phyloP scores from a whole-genome alignment of 2,329 filamentous ascomycete species.

The Fusarium chlamydosporum region DNA sequence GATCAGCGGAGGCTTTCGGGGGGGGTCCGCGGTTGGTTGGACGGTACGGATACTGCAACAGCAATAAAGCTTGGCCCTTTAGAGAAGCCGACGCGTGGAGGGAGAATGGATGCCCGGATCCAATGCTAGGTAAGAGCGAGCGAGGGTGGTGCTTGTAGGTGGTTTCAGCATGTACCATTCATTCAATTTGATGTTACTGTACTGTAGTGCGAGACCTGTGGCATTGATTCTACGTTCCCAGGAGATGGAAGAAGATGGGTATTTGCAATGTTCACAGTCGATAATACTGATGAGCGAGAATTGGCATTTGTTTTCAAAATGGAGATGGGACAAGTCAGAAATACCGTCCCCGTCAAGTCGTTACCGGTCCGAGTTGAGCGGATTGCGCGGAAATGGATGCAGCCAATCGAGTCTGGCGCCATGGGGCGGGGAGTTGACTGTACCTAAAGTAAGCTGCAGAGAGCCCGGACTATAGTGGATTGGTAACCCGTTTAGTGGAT shows the following conservation, averaged over 20 bases:
- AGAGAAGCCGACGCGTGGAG: constrained; percentile 29
- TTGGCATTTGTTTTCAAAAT: constrained; percentile 6
- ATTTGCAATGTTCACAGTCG: background rate
- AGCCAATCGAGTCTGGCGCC: constrained; percentile 14
- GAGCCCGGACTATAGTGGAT: background rate
- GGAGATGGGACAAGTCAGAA: constrained; percentile 6
- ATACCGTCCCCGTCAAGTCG: constrained; percentile 2
- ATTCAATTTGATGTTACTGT: background rate
- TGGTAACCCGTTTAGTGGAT: constrained; percentile 10
- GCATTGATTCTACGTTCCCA: background rate
- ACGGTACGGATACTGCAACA: constrained; percentile 16
- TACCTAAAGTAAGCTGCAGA: constrained; percentile 12
- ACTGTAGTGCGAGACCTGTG: background rate
- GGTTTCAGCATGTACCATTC: constrained; percentile 1
- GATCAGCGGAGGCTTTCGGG: constrained; percentile 41
- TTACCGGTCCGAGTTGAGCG: constrained; percentile 3
- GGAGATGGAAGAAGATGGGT: background rate
- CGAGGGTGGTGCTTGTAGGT: background rate
- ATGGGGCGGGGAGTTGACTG: constrained; percentile 7
- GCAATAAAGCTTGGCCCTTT: constrained; percentile 38
- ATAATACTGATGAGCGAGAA: background rate
- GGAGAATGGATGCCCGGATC: background rate
- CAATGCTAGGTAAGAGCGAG: constrained; percentile 4
- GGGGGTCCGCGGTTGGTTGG: constrained; percentile 24
- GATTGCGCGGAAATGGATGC: constrained; percentile 10